Base-by-base conservation (phyloP, 2,329 filamentous ascomycete species). In the Amauroascus verrucosus region DNA sequence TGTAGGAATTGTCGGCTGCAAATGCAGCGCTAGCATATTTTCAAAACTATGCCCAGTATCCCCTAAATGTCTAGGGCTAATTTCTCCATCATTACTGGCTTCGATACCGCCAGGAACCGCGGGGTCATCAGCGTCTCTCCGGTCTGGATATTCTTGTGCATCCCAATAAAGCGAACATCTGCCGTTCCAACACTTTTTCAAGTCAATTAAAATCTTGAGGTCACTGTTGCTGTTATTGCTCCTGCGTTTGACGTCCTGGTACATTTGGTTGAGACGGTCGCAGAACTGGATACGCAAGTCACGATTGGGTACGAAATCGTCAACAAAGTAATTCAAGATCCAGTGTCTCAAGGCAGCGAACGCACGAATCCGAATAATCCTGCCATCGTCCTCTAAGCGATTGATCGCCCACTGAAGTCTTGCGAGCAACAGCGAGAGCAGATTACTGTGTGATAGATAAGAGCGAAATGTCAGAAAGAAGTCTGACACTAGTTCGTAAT, bases 131-230 rank as follows among this genome's bases (percentile, higher is more conserved):
- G 82, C 75, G 13, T 76, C 78, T 11, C 38, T 49, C 9, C 81
- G 73, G 43, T 80, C 77, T 59, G 84, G 77, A 33, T 83, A 83
- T 45, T 87, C 81, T 0, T 81, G 75, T 0, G 79, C 79, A 57
- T 95, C 87, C 91, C 93, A 98, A 66, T 90, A 95, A 53, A 90
- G 73, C 0, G 86, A 83, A 66, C 90, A 97, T 18, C 93, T 87
- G 49, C 90, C 81, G 66, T 90, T 84, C 93, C 93, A 98, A 66
- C 93, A 97, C 66, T 95, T 94, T 69, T 98, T 98, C 57, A 98
- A 74, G 69, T 98, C 93, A 28, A 85, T 83, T 33, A 98, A 76
- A 59, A 97, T 95, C 68, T 96, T 96, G 55, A 95, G 68, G 62
- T 85, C 82, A 46, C 81, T 82, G 51, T 73, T 75, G 32, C 80